These are phyloP conservation scores for Phytopythium helicoides DNA, from an alignment of 352 stramenopile species.

Conservation along the genomic window DNA sequence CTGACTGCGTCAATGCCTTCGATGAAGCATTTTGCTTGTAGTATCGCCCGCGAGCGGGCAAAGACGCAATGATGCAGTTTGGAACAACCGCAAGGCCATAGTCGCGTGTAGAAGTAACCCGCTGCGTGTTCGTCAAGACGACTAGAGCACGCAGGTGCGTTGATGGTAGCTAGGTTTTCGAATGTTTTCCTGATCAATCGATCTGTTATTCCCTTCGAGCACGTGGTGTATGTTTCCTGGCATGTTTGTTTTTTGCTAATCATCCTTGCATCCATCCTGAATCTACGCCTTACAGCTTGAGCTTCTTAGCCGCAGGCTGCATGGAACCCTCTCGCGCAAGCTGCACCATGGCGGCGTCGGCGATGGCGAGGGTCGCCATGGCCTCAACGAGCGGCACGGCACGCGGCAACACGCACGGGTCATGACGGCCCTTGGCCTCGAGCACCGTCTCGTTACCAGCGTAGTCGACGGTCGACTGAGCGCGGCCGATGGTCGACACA, in stretches of 20 bases:
- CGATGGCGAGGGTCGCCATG: slow-evolving; percentile 96
- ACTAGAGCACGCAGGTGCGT: background rate
- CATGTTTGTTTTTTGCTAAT: slow-evolving; percentile 1
- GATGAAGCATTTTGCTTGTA: too few species aligned
- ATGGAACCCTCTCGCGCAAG: slow-evolving; percentile 83
- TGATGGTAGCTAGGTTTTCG: too few species aligned
- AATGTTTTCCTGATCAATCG: too few species aligned
- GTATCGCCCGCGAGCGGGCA: too few species aligned
- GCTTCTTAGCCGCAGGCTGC: slow-evolving; percentile 56
- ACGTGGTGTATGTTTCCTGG: too few species aligned
- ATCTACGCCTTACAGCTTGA: slow-evolving; percentile 31
- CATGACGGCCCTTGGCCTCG: slow-evolving; percentile 96
- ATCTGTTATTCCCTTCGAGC: too few species aligned
- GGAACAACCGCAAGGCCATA: background rate
- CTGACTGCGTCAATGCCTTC: too few species aligned
- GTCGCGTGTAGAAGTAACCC: background rate
- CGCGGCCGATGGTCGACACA: slow-evolving; percentile 97
- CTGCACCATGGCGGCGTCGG: slow-evolving; percentile 96
- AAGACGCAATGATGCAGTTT: too few species aligned
- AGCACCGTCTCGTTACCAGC: slow-evolving; percentile 95
- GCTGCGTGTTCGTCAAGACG: background rate
- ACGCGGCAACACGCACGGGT: slow-evolving; percentile 97
- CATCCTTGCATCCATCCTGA: slow-evolving; percentile 2
- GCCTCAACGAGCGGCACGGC: slow-evolving; percentile 97
- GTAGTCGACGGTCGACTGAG: slow-evolving; percentile 94